phyloP scores from a whole-genome alignment of 2,329 filamentous ascomycete species.

The Fusarium solani-melongenae region DNA sequence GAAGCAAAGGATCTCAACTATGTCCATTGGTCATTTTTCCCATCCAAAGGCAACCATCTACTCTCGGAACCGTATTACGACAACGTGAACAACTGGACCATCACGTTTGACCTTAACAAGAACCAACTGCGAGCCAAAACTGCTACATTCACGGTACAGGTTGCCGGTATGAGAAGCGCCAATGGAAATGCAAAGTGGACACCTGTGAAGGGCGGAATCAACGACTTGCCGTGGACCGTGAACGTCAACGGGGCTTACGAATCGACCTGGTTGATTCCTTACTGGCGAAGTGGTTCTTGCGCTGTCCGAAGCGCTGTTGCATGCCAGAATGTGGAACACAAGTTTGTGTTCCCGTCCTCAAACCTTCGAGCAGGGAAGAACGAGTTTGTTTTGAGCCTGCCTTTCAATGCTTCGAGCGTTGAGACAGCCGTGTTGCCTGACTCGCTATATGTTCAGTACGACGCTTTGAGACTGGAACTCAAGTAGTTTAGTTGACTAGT shows the following conservation, averaged over 20 bases:
- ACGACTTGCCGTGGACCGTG: conserved; percentile 41
- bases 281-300: conserved; percentile 57
- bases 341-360: conserved; percentile 63
- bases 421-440: conserved; percentile 66
- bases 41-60: conserved; percentile 60
- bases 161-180: conserved; percentile 22
- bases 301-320: conserved; percentile 67
- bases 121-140: conserved; percentile 49
- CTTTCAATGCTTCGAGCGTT: conserved; percentile 67
- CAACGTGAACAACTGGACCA: conserved; percentile 68
- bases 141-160: conserved; percentile 34
- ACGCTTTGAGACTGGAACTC: conserved; percentile 69
- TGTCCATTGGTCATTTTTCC: conserved; percentile 72
- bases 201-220: conserved; percentile 2
- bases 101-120: conserved; percentile 60
- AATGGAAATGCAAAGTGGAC: conserved; percentile 38
- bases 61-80: conserved; percentile 54
- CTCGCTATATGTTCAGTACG: conserved; percentile 71
- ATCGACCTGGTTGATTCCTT: conserved; percentile 66
- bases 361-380: conserved; percentile 62
- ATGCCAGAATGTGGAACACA: conserved; percentile 70
- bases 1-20: conserved; percentile 66
- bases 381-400: conserved; percentile 65
- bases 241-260: conserved; percentile 51
- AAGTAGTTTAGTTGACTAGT: conserved; percentile 2